Evolutionary conservation across 352 stramenopile species (phyloP), one percentile per base, ranked within the genome.

Genomic region (Pythium coloratum): DNA sequence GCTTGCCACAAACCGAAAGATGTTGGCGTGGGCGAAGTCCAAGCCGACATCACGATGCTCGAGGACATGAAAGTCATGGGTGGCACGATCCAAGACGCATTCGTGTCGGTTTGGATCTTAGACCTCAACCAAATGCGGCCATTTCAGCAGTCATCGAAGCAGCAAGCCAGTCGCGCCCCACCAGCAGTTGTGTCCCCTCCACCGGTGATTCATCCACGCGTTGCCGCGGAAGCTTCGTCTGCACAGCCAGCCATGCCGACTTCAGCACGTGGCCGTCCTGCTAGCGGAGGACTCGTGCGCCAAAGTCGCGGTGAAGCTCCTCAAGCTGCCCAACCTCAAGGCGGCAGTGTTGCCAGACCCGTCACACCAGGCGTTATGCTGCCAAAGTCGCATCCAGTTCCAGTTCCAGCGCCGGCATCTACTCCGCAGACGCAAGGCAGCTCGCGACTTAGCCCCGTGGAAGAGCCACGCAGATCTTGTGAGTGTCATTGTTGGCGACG

Each of bases 31-130:
- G 75, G 81, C 18, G 84, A 93, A 67, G 69, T 73, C 26, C 82
- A 90, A 28, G 81, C 76, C 4, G 87, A 94, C 67, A 84, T 84
- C 33, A 88, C 80, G 2, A 92, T 95, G 75, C 76, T 88, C 12
- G 79, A 94, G 49, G 86, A 92, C 61, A 89, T 91, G 76, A 91
- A 95, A 53, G 68, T 94, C 47, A 90, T 94, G 80, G 84, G 86
- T 20, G 85, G 76, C 24, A 92, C 85, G 24, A 90, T 95, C 62
- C 78, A 90, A 33, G 79, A 93, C 66, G 85, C 84, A 30, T 95
- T 93, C 54, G 80, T 94, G 6, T 93, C 85, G 1, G 81, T 94
- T 24, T 94, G 87, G 85, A 66, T 90, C 2, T 64, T 95, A 18
- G 86, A 95, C 44, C 67, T 89, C n/a, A 89, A 76, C 28, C 81